Conservation (phyloP, 495 filamentous ascomycete genomes). For the Oleoguttula mirabilis region DNA sequence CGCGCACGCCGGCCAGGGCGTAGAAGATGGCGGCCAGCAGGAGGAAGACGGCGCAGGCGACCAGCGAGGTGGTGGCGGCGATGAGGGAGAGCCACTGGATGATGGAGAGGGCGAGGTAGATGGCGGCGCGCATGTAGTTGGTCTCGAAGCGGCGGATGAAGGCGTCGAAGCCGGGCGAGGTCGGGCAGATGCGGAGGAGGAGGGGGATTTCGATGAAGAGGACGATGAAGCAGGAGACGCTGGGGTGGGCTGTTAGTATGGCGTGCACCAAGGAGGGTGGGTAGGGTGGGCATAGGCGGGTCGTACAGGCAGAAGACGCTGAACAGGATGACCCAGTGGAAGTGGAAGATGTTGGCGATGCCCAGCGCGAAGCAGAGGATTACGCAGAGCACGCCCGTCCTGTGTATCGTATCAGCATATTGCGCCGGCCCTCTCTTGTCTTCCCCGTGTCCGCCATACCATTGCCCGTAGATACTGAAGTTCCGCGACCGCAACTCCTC, state of each 20-base stretch:
- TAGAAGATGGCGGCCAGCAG: slow-evolving; percentile 72
- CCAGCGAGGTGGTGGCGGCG: slow-evolving; percentile 49
- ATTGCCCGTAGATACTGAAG: slow-evolving; percentile 99
- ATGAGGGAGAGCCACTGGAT: slow-evolving; percentile 73
- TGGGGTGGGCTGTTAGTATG: too few relatives aligned
- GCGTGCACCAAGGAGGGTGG: too few relatives aligned
- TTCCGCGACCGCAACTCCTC: slow-evolving; percentile 88
- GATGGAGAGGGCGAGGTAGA: slow-evolving; percentile 70
- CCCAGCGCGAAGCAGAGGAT: slow-evolving; percentile 91
- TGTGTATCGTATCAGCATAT: slow-evolving; percentile 27
- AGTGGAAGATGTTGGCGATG: slow-evolving; percentile 77
- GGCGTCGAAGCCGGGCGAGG: slow-evolving; percentile 73
- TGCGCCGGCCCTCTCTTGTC: background rate
- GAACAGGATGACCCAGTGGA: slow-evolving; percentile 63
- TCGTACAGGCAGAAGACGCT: slow-evolving; percentile 76
- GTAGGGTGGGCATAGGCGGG: background rate
- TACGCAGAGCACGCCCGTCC: slow-evolving; percentile 90
- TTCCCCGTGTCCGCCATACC: slow-evolving; percentile 52
- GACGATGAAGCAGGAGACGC: slow-evolving; percentile 69
- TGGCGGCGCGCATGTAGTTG: slow-evolving; percentile 92
- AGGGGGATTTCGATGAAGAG: slow-evolving; percentile 96
- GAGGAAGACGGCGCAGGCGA: slow-evolving; percentile 77
- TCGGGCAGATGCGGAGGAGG: slow-evolving; percentile 94
- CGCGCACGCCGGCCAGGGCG: slow-evolving; percentile 69
- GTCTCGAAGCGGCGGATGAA: slow-evolving; percentile 87